Evolutionary conservation across 495 filamentous ascomycete genomes (phyloP).

Genomic region (Neurospora tetrasperma): DNA sequence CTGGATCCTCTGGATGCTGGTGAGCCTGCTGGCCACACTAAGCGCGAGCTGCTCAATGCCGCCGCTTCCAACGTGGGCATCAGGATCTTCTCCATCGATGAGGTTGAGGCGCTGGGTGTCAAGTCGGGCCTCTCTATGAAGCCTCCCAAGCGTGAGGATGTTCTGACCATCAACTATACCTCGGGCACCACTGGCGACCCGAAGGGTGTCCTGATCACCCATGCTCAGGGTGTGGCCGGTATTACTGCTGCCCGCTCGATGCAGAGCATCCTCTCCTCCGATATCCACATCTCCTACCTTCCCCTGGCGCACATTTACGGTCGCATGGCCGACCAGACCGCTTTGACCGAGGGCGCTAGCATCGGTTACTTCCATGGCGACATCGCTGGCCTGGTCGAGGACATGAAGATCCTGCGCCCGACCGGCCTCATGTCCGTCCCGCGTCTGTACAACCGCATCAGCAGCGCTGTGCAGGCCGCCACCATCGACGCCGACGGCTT

Average conservation of each 20-base stretch:
- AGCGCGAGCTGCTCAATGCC: conserved; percentile 61
- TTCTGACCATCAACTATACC: conserved; percentile 95
- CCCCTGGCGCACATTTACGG: conserved; percentile 93
- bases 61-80: conserved; percentile 65
- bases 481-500: conserved; percentile 72
- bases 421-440: conserved; percentile 83
- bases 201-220: conserved; percentile 85
- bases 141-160: conserved; percentile 62
- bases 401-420: conserved; percentile 77
- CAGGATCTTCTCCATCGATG: conserved; percentile 62
- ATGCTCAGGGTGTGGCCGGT: conserved; percentile 69
- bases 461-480: conserved; percentile 61
- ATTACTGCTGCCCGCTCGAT: conserved; percentile 47
- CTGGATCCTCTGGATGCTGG: conserved; percentile 79
- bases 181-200: conserved; percentile 91
- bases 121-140: conserved; percentile 53
- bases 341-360: conserved; percentile 58
- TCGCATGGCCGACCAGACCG: conserved; percentile 67
- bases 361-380: conserved; percentile 97
- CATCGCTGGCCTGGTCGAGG: conserved; percentile 77
- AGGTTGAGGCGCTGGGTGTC: conserved; percentile 68
- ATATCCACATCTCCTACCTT: conserved; percentile 74
- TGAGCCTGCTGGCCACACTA: conserved; percentile 68
- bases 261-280: conserved; percentile 38
- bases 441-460: conserved; percentile 87